Percentiles rank a stretch among this genome's conserved stretches.
Conservation (phyloP, 192 early-diverging fungal genomes). For the Bifiguratus adelaidae region DNA sequence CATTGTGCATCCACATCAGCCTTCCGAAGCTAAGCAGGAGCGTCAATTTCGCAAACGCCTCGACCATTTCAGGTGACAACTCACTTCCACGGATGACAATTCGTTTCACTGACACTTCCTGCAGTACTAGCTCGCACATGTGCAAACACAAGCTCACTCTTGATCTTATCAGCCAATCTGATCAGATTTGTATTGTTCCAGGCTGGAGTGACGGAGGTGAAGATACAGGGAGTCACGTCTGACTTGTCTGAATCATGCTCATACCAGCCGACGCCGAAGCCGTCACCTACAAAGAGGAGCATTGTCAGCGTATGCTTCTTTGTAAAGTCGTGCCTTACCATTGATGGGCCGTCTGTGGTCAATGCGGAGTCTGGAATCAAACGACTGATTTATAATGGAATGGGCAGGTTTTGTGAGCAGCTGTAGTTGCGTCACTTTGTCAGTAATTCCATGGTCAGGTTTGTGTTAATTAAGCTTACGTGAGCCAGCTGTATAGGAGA, state of each 20-base stretch:
- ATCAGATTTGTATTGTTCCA: conserved; percentile 73
- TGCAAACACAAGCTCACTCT: conserved; percentile 63
- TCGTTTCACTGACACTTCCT: conserved; percentile 63
- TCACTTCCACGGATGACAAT: conserved; percentile 60
- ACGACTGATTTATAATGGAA: conserved; percentile 75
- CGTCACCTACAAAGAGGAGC: conserved; percentile 39
- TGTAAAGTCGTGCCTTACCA: conserved; percentile 24
- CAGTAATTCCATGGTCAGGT: too few relatives aligned
- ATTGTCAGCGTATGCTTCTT: not conserved
- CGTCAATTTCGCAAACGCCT: not conserved
- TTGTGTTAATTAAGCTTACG: conserved; percentile 24
- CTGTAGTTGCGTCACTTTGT: conserved; percentile 14
- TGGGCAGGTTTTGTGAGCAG: conserved; percentile 64
- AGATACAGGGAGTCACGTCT: conserved; percentile 53
- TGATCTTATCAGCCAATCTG: conserved; percentile 67
- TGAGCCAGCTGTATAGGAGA: conserved; percentile 61
- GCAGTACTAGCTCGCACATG: conserved; percentile 71
- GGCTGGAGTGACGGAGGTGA: conserved; percentile 70
- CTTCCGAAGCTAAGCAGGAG: conserved; percentile 31
- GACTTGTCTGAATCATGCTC: conserved; percentile 37
- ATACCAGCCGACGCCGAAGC: conserved; percentile 73
- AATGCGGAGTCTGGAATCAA: conserved; percentile 58
- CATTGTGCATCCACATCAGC: conserved; percentile 82
- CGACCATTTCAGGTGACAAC: not conserved
- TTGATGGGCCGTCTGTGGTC: conserved; percentile 55